Percentiles rank a stretch among this genome's conserved stretches.
These are phyloP conservation scores for Lavandula angustifolia DNA, from an alignment of 257 asterid genomes.

Conservation along the genomic window DNA sequence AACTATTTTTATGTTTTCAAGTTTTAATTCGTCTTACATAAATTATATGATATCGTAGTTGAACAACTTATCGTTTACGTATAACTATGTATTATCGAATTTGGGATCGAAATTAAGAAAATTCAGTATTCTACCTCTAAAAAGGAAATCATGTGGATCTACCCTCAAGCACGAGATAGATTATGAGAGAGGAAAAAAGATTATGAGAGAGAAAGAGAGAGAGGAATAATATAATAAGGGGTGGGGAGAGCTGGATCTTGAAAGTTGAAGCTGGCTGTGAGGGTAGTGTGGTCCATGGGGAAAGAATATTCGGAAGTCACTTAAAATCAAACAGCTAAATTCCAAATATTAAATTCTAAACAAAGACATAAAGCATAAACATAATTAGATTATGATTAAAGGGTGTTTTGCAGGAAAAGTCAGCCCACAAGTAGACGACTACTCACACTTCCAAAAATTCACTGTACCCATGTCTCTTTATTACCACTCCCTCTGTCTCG, in stretches of 20 bases:
- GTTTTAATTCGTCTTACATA: too few relatives aligned
- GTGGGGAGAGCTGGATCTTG: slow-evolving; percentile 54
- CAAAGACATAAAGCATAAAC: slow-evolving; percentile 52
- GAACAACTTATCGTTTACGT: too few relatives aligned
- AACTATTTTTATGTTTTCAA: too few relatives aligned
- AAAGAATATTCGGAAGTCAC: slow-evolving; percentile 71
- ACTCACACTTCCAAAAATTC: slow-evolving; percentile 75
- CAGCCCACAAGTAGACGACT: slow-evolving; percentile 89
- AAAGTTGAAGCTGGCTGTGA: slow-evolving; percentile 60
- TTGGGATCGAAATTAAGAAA: too few relatives aligned
- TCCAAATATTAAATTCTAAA: slow-evolving; percentile 73
- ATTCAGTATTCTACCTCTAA: neutral
- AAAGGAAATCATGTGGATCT: slow-evolving; percentile 1
- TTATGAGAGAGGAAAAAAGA: neutral
- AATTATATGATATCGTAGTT: too few relatives aligned
- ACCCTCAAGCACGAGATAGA: slow-evolving; percentile 1
- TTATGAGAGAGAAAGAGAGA: slow-evolving; percentile 10
- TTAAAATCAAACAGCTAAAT: slow-evolving; percentile 76
- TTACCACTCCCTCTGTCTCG: too few relatives aligned
- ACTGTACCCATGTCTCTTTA: slow-evolving; percentile 33
- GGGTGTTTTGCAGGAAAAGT: slow-evolving; percentile 53
- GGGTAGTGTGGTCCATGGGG: slow-evolving; percentile 43
- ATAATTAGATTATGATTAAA: slow-evolving; percentile 84
- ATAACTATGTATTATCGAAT: neutral
- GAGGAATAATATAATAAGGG: neutral